Evolutionary conservation across 2,329 filamentous ascomycete species (phyloP).

Genomic region (Setomelanomma holmii): DNA sequence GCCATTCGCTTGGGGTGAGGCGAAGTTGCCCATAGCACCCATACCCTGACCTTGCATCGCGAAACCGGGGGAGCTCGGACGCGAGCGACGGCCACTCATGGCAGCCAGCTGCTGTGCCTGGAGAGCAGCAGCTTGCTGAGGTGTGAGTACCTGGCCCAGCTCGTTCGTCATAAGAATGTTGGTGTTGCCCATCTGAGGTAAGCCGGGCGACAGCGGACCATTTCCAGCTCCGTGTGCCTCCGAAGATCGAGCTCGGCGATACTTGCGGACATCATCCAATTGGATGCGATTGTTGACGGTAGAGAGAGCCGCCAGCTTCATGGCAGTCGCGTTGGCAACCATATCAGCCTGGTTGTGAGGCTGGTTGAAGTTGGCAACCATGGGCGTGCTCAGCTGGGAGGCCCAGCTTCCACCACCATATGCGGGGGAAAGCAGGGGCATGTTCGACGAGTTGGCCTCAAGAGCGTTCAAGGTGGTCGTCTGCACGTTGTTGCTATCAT

Average conservation of each 20-base stretch:
- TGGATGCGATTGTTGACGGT: conserved; percentile 99
- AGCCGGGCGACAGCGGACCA: conserved; percentile 70
- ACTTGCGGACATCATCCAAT: conserved; percentile 95
- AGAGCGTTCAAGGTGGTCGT: conserved; percentile 79
- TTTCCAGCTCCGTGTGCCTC: conserved; percentile 72
- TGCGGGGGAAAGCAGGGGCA: conserved; percentile 82
- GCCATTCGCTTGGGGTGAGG: conserved; percentile 91
- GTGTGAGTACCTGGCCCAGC: conserved; percentile 82
- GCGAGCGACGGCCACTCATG: conserved; percentile 81
- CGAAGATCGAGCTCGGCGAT: conserved; percentile 87
- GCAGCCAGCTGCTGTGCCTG: conserved; percentile 82
- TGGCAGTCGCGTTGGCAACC: conserved; percentile 97
- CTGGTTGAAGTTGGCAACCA: conserved; percentile 82
- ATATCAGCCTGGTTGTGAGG: conserved; percentile 83
- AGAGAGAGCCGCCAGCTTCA: conserved; percentile 96
- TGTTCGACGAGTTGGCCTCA: conserved; percentile 71
- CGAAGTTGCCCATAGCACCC: conserved; percentile 70
- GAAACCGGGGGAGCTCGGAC: conserved; percentile 87
- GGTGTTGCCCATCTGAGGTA: conserved; percentile 67
- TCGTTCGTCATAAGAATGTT: conserved; percentile 96
- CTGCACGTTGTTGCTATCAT: conserved; percentile 75
- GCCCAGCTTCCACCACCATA: conserved; percentile 94
- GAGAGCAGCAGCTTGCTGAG: conserved; percentile 58
- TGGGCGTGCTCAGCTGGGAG: conserved; percentile 97
- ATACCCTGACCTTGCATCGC: conserved; percentile 72